Evolutionary conservation across 345 rosid genomes (phyloP).

Genomic region (Heritiera littoralis): DNA sequence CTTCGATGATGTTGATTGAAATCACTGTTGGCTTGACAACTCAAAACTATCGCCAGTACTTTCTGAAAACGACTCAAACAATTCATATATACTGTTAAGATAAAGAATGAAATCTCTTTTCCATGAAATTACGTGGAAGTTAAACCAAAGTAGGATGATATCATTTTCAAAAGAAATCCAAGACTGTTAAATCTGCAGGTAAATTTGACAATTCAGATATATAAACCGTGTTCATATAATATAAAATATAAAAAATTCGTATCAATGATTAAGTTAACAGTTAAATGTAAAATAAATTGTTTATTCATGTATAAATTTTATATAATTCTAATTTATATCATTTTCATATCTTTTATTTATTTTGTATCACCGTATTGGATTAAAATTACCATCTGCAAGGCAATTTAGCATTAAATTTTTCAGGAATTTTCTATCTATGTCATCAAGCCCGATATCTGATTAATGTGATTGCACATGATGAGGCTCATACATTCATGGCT

Average conservation of each 20-base stretch:
- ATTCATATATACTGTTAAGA: neutral
- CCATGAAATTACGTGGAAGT: conserved; percentile 15
- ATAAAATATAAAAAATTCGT: too few relatives aligned
- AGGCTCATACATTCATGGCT: neutral
- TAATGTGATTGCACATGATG: neutral
- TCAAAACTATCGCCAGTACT: neutral
- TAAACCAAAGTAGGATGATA: conserved; percentile 19
- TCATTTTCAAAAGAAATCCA: neutral
- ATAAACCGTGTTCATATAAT: too few relatives aligned
- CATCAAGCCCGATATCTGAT: neutral
- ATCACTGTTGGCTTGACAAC: neutral
- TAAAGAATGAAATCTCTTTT: neutral
- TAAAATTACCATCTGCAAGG: too few relatives aligned
- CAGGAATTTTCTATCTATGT: neutral
- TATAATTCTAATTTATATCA: too few relatives aligned
- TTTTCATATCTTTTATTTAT: too few relatives aligned
- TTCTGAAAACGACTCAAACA: neutral
- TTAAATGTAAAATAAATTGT: too few relatives aligned
- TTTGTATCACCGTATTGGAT: too few relatives aligned
- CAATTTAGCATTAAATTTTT: neutral
- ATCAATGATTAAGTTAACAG: too few relatives aligned
- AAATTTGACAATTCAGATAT: too few relatives aligned
- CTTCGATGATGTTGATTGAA: neutral
- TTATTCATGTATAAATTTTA: too few relatives aligned
- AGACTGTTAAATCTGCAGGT: too few relatives aligned